phyloP scores from a whole-genome alignment of 768 basidiomycete species.

The Russula griseocarnosa region DNA sequence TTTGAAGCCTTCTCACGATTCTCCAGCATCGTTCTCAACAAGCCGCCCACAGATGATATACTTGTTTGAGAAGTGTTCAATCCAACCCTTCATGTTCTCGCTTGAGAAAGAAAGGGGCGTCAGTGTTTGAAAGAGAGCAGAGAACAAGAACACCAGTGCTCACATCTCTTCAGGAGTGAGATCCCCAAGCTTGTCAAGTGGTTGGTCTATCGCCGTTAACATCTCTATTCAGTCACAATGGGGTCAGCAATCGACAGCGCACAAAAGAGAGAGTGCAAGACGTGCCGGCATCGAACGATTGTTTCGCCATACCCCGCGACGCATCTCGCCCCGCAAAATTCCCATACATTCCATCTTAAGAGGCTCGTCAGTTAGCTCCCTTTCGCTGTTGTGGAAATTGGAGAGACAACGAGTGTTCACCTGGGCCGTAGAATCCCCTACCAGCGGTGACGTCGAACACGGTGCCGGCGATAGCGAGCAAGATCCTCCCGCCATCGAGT shows the following conservation, averaged over 20 bases:
- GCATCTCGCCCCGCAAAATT: constrained; percentile 98
- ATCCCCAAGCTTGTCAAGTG: constrained; percentile 79
- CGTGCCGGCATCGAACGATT: constrained; percentile 89
- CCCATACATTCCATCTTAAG: constrained; percentile 87
- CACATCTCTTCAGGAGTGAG: constrained; percentile 80
- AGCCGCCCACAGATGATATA: constrained; percentile 89
- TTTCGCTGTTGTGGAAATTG: too few relatives aligned
- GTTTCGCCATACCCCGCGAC: constrained; percentile 95
- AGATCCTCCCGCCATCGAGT: constrained; percentile 61
- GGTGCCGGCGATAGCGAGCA: constrained; percentile 79
- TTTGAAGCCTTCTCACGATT: neutral
- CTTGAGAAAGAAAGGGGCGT: constrained; percentile 40
- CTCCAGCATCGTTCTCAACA: constrained; percentile 60
- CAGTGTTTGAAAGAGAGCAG: neutral
- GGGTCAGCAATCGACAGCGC: constrained; percentile 7
- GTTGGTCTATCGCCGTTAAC: constrained; percentile 84
- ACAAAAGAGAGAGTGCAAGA: neutral
- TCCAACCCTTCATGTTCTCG: constrained; percentile 95
- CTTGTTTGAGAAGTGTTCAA: constrained; percentile 90
- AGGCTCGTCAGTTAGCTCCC: neutral
- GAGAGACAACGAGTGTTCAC: constrained; percentile 43
- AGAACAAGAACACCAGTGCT: constrained; percentile 33
- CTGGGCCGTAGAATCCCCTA: constrained; percentile 90
- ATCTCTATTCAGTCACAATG: constrained; percentile 56
- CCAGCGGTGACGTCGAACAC: constrained; percentile 95